These are phyloP conservation scores for Candida piceae DNA, from an alignment of 805 yeast species.

Conservation along the genomic window DNA sequence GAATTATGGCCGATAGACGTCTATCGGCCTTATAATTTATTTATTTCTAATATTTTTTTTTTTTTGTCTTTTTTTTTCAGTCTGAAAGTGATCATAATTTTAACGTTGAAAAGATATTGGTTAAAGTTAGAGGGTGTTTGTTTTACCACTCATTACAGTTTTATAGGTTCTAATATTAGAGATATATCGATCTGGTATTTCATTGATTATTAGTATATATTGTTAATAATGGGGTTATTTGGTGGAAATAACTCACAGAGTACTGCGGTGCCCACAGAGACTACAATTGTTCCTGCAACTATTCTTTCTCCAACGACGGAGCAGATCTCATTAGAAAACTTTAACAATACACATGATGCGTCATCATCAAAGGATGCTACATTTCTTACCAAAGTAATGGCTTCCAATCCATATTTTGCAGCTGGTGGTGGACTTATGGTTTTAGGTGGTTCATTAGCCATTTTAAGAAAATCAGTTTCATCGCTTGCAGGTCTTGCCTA, in stretches of 20 bases:
- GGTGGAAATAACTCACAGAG: neutral
- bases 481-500: slow-evolving; percentile 64
- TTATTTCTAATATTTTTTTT: no score
- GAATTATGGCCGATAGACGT: neutral
- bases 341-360: neutral
- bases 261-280: neutral
- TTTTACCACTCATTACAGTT: no score
- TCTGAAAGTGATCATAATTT: no score
- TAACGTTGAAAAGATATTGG: no score
- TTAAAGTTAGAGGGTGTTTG: no score
- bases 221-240: neutral
- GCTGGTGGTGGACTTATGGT: slow-evolving; percentile 98
- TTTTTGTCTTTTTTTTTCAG: neutral
- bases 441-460: slow-evolving; percentile 82
- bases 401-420: slow-evolving; percentile 84
- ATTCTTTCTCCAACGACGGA: slow-evolving; percentile 2
- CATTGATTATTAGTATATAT: no score
- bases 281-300: neutral
- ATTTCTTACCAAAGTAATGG: slow-evolving; percentile 35
- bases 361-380: neutral
- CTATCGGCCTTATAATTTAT: no score
- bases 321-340: slow-evolving; percentile 1
- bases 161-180: no score
- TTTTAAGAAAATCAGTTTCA: slow-evolving; percentile 64
- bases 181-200: no score